A percentile compares a stretch with the other conserved stretches of the same genome.
Conservation (phyloP, 2,329 filamentous ascomycete genomes). For the Colletotrichum sidae region DNA sequence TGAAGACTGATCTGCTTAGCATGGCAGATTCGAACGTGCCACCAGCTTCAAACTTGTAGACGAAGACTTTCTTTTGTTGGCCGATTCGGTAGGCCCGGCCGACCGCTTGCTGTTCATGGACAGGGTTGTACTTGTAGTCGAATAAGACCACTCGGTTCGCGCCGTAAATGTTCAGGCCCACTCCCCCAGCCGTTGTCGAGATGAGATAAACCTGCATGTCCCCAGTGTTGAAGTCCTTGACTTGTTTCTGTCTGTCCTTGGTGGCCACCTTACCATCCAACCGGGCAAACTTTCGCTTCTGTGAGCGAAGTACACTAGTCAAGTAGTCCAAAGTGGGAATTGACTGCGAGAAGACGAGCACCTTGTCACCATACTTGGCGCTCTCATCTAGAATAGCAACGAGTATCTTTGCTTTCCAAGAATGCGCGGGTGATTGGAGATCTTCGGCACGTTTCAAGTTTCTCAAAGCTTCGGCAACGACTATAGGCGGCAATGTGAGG, state of each 20-base stretch:
- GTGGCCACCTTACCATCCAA: slow-evolving; percentile 76
- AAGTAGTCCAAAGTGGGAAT: slow-evolving; percentile 78
- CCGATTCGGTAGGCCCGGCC: slow-evolving; percentile 89
- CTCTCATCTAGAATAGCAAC: slow-evolving; percentile 76
- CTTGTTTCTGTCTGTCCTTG: slow-evolving; percentile 67
- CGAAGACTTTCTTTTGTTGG: slow-evolving; percentile 82
- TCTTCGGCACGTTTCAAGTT: slow-evolving; percentile 51
- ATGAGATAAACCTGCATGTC: slow-evolving; percentile 77
- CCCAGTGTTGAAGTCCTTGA: slow-evolving; percentile 76
- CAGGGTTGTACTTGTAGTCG: slow-evolving; percentile 85
- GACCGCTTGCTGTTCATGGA: slow-evolving; percentile 86
- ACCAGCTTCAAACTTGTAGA: slow-evolving; percentile 83
- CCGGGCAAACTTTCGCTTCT: slow-evolving; percentile 62
- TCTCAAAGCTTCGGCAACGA: slow-evolving; percentile 43
- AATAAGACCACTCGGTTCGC: slow-evolving; percentile 90
- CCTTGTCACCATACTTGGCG: slow-evolving; percentile 73
- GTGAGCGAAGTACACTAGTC: slow-evolving; percentile 62
- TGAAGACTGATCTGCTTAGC: slow-evolving; percentile 82
- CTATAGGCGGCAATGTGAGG: slow-evolving; percentile 9
- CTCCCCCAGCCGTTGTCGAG: slow-evolving; percentile 83
- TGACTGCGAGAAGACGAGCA: slow-evolving; percentile 84
- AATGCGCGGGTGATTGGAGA: slow-evolving; percentile 63
- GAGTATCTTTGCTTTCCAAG: slow-evolving; percentile 77
- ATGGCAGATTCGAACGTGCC: slow-evolving; percentile 84
- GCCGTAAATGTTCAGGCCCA: slow-evolving; percentile 85